Evolutionary conservation across 768 basidiomycete genomes (phyloP).

Genomic region (Amanita rimosa): DNA sequence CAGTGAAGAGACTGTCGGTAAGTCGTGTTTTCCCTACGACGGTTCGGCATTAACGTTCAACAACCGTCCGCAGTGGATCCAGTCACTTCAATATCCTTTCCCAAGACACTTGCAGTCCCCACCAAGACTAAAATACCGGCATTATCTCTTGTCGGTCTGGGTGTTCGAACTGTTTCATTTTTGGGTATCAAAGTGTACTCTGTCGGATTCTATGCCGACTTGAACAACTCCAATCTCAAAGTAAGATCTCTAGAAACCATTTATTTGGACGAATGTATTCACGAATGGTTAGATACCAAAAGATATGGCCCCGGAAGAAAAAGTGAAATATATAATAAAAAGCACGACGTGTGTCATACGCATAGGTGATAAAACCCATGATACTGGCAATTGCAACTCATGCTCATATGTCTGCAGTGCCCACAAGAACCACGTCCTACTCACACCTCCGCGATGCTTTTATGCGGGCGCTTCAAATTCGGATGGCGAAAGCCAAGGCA

Average conservation of each 20-base stretch:
- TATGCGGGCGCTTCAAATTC: conserved; percentile 56
- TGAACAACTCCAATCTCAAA: conserved; percentile 49
- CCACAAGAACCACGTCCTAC: conserved; percentile 67
- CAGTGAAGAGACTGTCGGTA: not conserved
- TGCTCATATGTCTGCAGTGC: conserved; percentile 42
- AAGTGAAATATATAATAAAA: conserved; percentile 53
- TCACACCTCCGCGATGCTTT: conserved; percentile 79
- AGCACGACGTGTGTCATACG: conserved; percentile 65
- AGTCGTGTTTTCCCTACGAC: not conserved
- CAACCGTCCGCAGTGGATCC: conserved; percentile 42
- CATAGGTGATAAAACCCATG: conserved; percentile 42
- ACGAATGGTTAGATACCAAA: conserved; percentile 33
- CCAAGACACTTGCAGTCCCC: conserved; percentile 50
- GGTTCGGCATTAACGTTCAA: too few relatives aligned
- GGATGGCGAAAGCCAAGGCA: conserved; percentile 41
- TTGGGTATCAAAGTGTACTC: conserved; percentile 83
- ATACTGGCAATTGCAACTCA: not conserved
- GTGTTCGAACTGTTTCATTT: conserved; percentile 85
- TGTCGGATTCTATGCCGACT: conserved; percentile 82
- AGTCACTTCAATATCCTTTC: conserved; percentile 66
- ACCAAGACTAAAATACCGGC: conserved; percentile 50
- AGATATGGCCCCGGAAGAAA: conserved; percentile 52
- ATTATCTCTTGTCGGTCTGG: conserved; percentile 70
- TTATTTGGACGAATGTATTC: not conserved
- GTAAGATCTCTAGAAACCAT: conserved; percentile 21